A percentile compares a stretch with the other conserved stretches of the same genome.
These are phyloP conservation scores for Hymenoscyphus repandus DNA, from an alignment of 2,329 filamentous ascomycete species.

Conservation along the genomic window DNA sequence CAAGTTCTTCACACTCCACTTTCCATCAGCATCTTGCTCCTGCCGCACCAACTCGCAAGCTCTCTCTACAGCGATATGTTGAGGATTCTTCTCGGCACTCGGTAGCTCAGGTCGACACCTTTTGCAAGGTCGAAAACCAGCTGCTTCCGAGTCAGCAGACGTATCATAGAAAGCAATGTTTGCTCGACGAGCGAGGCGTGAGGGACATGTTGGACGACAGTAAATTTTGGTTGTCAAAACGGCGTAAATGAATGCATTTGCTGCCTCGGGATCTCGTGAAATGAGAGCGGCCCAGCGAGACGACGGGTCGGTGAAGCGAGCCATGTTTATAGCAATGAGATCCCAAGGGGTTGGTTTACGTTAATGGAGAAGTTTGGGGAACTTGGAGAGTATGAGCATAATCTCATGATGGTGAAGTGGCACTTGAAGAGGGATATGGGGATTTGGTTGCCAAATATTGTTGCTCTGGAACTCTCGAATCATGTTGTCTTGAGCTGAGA, in stretches of 20 bases:
- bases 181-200: constrained; percentile 53
- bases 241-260: constrained; percentile 43
- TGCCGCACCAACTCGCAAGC: constrained; percentile 30
- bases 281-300: constrained; percentile 26
- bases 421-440: too few relatives aligned
- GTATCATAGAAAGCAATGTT: constrained; percentile 53
- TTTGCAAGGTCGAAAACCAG: constrained; percentile 53
- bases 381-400: too few relatives aligned
- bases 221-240: constrained; percentile 47
- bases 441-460: too few relatives aligned
- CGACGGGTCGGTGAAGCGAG: constrained; percentile 14
- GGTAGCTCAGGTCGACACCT: constrained; percentile 42
- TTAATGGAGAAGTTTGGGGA: too few relatives aligned
- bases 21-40: constrained; percentile 15
- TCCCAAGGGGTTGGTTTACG: too few relatives aligned
- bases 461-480: too few relatives aligned
- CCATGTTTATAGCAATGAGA: too few relatives aligned
- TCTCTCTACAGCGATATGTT: constrained; percentile 40
- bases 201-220: constrained; percentile 56
- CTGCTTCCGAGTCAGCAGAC: constrained; percentile 38
- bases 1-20: constrained; percentile 40
- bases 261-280: constrained; percentile 34
- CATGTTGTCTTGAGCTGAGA: too few relatives aligned
- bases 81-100: constrained; percentile 34
- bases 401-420: too few relatives aligned